A percentile compares a stretch with the other conserved stretches of the same genome.
These are phyloP conservation scores for Neonectria punicea DNA, from an alignment of 2,329 filamentous ascomycete species.

Conservation along the genomic window DNA sequence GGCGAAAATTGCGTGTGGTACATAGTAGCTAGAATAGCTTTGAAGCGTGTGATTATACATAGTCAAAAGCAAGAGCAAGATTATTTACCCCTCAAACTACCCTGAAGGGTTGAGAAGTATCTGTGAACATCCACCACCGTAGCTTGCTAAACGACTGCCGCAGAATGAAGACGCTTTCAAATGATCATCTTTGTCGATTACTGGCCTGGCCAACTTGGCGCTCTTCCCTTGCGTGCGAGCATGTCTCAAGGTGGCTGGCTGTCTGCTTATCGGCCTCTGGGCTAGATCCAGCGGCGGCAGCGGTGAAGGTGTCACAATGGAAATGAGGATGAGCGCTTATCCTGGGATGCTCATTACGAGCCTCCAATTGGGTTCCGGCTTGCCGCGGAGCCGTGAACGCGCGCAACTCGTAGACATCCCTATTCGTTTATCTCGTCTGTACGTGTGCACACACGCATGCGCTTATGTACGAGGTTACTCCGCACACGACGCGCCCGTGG, in stretches of 20 bases:
- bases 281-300: not conserved
- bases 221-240: not conserved
- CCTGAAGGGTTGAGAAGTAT: not conserved
- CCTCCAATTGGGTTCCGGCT: not conserved
- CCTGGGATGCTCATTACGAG: too few relatives aligned
- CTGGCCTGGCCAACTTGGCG: not conserved
- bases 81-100: not conserved
- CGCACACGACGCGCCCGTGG: constrained; percentile 1
- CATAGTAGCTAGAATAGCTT: constrained; percentile 37
- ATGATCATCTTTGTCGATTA: not conserved
- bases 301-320: not conserved
- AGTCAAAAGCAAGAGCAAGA: constrained; percentile 15
- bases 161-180: not conserved
- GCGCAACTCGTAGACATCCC: not conserved
- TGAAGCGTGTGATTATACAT: constrained; percentile 37
- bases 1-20: constrained; percentile 36
- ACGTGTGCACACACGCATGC: not conserved
- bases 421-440: not conserved
- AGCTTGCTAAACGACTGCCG: not conserved
- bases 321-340: not conserved
- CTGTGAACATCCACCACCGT: not conserved
- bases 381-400: too few relatives aligned
- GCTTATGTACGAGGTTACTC: not conserved
- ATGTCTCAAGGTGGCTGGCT: not conserved
- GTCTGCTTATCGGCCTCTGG: not conserved